Percentiles rank a stretch among this genome's conserved stretches.
Conservation (phyloP, 2,329 filamentous ascomycete genomes). For the Apiospora koreana region DNA sequence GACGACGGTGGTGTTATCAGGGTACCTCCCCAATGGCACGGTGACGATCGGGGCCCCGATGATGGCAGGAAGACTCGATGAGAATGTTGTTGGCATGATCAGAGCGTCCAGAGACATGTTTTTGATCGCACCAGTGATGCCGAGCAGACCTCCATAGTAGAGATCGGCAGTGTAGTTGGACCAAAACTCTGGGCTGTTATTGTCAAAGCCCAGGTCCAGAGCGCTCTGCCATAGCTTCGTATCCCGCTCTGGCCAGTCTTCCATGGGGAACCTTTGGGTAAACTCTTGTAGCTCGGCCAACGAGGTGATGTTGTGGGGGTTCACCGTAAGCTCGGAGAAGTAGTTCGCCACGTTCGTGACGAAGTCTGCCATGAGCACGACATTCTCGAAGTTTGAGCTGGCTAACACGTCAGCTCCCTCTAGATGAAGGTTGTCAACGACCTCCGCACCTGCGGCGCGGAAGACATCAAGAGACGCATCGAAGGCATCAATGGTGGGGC, state of each 20-base stretch:
- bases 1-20: constrained; percentile 46
- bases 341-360: constrained; percentile 57
- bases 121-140: constrained; percentile 60
- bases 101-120: constrained; percentile 61
- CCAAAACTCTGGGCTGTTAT: constrained; percentile 59
- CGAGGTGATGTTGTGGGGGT: constrained; percentile 55
- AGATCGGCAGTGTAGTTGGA: constrained; percentile 52
- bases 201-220: constrained; percentile 52
- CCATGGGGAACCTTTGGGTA: constrained; percentile 52
- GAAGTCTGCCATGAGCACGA: constrained; percentile 62
- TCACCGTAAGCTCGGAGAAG: constrained; percentile 54
- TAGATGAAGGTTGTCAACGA: constrained; percentile 63
- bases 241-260: constrained; percentile 64
- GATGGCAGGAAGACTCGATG: constrained; percentile 52
- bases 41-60: constrained; percentile 62
- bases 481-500: constrained; percentile 49
- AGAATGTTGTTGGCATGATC: constrained; percentile 56
- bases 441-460: constrained; percentile 54
- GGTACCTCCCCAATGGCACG: constrained; percentile 58
- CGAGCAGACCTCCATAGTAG: constrained; percentile 57
- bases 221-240: constrained; percentile 57
- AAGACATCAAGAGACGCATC: constrained; percentile 54
- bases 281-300: constrained; percentile 55
- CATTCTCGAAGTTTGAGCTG: constrained; percentile 30
- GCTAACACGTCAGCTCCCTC: constrained; percentile 49